These are phyloP conservation scores for Globisporangium solare DNA, from an alignment of 352 stramenopile species.

Conservation along the genomic window DNA sequence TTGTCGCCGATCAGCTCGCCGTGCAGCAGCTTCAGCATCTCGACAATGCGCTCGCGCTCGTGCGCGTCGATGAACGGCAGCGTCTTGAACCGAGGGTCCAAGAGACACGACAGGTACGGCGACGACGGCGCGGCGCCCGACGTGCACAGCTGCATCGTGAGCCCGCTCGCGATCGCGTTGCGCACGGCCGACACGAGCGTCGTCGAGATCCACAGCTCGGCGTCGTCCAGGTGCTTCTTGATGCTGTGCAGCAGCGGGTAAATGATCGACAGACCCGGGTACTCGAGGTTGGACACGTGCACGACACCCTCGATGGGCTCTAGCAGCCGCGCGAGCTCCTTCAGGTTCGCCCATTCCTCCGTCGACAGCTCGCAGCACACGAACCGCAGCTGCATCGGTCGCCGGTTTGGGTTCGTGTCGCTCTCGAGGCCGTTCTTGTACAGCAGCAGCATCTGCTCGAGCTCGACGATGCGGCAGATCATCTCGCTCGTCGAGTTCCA, in stretches of 20 bases:
- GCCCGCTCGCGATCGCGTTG: slow-evolving; percentile 43
- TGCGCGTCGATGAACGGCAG: slow-evolving; percentile 53
- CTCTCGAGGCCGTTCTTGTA: slow-evolving; percentile 77
- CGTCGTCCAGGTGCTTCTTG: slow-evolving; percentile 61
- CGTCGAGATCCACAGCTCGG: slow-evolving; percentile 57
- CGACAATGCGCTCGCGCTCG: slow-evolving; percentile 49
- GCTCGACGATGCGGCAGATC: slow-evolving; percentile 74
- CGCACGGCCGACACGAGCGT: slow-evolving; percentile 56
- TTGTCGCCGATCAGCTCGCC: slow-evolving; percentile 29
- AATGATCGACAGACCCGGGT: slow-evolving; percentile 64
- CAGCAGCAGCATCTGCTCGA: slow-evolving; percentile 64
- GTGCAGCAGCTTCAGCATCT: slow-evolving; percentile 51
- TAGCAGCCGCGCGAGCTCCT: slow-evolving; percentile 57
- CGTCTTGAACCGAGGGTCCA: slow-evolving; percentile 74
- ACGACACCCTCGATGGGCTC: slow-evolving; percentile 66
- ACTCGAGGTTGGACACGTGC: slow-evolving; percentile 60
- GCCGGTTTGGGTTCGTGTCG: slow-evolving; percentile 60
- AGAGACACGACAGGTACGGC: slow-evolving; percentile 58
- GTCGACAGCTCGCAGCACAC: slow-evolving; percentile 66
- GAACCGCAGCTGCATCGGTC: slow-evolving; percentile 75
- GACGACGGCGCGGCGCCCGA: slow-evolving; percentile 37
- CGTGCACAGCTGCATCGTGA: slow-evolving; percentile 51
- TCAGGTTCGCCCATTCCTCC: slow-evolving; percentile 65
- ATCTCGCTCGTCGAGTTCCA: slow-evolving; percentile 80
- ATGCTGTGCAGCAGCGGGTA: slow-evolving; percentile 66